Percentiles rank a stretch among this genome's conserved stretches.
phyloP scores from a whole-genome alignment of 108 stramenopile genomes.

The Hondaea fermentalgiana region DNA sequence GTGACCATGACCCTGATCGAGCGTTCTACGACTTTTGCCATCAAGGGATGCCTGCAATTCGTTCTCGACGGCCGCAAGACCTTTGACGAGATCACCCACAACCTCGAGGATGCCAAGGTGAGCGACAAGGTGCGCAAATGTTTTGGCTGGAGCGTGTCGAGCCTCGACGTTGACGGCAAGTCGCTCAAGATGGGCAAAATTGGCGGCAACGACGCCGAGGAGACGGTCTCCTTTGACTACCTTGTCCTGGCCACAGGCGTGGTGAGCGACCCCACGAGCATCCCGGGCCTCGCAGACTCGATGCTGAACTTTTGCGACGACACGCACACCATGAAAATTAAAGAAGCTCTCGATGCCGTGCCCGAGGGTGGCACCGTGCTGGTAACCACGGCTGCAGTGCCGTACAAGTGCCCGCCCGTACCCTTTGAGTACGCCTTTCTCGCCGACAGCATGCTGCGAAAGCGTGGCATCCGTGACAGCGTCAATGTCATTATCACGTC shows the following conservation, averaged over 20 bases:
- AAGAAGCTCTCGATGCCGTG: background rate
- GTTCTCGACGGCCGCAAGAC: background rate
- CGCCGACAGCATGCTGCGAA: background rate
- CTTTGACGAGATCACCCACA: background rate
- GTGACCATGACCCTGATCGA: background rate
- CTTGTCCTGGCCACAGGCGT: background rate
- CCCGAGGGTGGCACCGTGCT: background rate
- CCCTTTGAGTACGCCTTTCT: constrained; percentile 9
- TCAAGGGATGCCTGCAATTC: background rate
- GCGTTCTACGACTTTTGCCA: background rate
- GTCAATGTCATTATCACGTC: background rate
- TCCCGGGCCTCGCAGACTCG: background rate
- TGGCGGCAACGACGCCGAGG: background rate
- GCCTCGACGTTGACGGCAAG: background rate
- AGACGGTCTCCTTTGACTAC: background rate
- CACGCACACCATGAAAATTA: background rate
- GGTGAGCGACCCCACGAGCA: background rate
- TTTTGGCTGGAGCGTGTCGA: background rate
- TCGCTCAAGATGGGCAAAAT: background rate
- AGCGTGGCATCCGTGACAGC: background rate
- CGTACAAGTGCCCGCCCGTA: constrained; percentile 9
- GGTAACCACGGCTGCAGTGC: background rate
- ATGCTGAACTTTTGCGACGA: background rate
- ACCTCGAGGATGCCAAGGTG: background rate
- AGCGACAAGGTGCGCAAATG: background rate